phyloP scores from a whole-genome alignment of 129 eudicot genomes.

The Rutidosis leptorrhynchoides region DNA sequence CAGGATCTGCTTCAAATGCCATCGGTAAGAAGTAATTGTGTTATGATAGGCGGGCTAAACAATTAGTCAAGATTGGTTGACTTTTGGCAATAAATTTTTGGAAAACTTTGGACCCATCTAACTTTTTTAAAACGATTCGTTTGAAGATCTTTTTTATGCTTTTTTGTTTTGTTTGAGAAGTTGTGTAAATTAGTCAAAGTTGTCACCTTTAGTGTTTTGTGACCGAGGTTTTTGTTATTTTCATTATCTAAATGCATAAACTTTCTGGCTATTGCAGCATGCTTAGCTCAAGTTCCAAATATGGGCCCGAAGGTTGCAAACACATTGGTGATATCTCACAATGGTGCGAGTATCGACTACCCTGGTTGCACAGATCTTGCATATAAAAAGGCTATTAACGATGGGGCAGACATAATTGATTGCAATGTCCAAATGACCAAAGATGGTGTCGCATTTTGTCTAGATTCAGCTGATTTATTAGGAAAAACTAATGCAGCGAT shows the following conservation, averaged over 20 bases:
- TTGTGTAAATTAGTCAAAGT: not conserved
- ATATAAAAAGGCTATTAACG: conserved; percentile 70
- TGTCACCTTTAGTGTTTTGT: not conserved
- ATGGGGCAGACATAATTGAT: conserved; percentile 84
- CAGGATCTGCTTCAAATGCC: conserved; percentile 78
- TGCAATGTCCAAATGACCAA: conserved; percentile 88
- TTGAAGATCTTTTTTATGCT: too few species aligned
- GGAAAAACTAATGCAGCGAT: conserved; percentile 65
- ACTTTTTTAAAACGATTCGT: not conserved
- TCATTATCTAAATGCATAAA: not conserved
- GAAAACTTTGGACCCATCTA: not conserved
- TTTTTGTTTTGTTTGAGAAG: too few species aligned
- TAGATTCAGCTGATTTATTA: conserved; percentile 55
- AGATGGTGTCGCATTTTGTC: conserved; percentile 87
- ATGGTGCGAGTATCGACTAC: conserved; percentile 88
- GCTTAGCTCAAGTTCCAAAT: conserved; percentile 65
- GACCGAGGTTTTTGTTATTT: not conserved
- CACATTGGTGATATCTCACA: conserved; percentile 63
- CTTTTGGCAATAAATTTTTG: not conserved
- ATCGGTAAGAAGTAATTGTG: conserved; percentile 40
- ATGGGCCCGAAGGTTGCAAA: conserved; percentile 28
- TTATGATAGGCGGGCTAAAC: not conserved
- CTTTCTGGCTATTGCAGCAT: conserved; percentile 46
- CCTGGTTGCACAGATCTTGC: conserved; percentile 89
- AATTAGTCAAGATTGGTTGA: not conserved